Base-by-base conservation (phyloP, 352 stramenopile species). In the Pythium periplocum region DNA sequence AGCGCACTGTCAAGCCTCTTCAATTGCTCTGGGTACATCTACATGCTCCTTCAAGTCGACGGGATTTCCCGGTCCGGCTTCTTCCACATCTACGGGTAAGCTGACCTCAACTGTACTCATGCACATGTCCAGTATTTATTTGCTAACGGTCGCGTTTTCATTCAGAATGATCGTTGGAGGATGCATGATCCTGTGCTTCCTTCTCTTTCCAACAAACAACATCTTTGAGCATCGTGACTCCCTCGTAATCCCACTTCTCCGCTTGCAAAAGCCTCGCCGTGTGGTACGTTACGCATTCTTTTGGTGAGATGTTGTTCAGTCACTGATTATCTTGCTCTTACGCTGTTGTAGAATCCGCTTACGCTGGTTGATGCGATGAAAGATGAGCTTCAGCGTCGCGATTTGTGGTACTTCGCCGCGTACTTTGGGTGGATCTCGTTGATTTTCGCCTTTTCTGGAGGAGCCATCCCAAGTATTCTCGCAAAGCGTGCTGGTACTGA, bases 11-110 rank as follows among this genome's bases (percentile, higher is more conserved):
- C 83, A 12, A 93, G 83, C 41, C 59, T 93, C 41, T 93, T 93
- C 55, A 93, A 93, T 46, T 89, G 80, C 31, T 93, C 80, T 3
- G 80, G 83, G 2, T 93, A 91, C 50, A 57, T 93, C n/a, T 93
- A 90, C 57, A 90, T 93, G 83, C 53, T 87, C 12, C 69, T 93
- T 35, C 68, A 86, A 55, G 38, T 83, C n/a, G 60, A 74, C 26
- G 66, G 64, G 6, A 58, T 89, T 40, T 72, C 68, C 6, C 74
- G 78, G 1, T 34, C 43, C 10, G 45, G 43, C 1, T 90, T 93
- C 59, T 93, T 93, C 39, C 58, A 55, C 3, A 42, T 54, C 2
- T 90, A 90, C 51, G 71, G 76, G 83, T 93, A 77, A n/a, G 45
- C 36, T 53, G 30, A 4, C 12, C 2, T 12, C 8, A 37, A 3